A percentile compares a stretch with the other conserved stretches of the same genome.
These are phyloP conservation scores for Dactylorhiza incarnata DNA, from an alignment of 106 monocot genomes.

Conservation along the genomic window DNA sequence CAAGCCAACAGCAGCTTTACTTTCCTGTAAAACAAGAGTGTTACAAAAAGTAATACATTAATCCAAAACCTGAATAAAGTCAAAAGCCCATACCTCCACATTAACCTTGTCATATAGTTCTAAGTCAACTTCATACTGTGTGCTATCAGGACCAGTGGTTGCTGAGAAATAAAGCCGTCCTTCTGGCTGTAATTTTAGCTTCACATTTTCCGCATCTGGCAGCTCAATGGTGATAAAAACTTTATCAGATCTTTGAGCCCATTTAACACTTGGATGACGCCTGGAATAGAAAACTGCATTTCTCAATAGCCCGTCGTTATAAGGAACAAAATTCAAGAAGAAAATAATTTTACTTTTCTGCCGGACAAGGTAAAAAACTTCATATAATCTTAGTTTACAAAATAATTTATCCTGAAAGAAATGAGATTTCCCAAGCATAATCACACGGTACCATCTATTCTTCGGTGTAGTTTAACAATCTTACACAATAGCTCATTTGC, in stretches of 20 bases:
- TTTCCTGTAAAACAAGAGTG: slow-evolving; percentile 27
- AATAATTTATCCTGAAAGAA: too few species aligned
- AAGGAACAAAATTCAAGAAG: too few species aligned
- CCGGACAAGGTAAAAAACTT: too few species aligned
- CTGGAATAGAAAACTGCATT: slow-evolving; percentile 11
- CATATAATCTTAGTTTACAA: too few species aligned
- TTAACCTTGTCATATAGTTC: slow-evolving; percentile 55
- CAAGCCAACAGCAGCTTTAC: slow-evolving; percentile 40
- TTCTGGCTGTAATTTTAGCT: slow-evolving; percentile 46
- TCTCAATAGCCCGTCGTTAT: too few species aligned
- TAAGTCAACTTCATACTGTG: slow-evolving; percentile 40
- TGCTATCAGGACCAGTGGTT: slow-evolving; percentile 27
- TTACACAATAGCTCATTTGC: too few species aligned
- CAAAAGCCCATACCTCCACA: slow-evolving; percentile 32
- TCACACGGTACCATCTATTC: too few species aligned
- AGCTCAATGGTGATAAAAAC: slow-evolving; percentile 54
- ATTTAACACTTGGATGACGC: slow-evolving; percentile 53
- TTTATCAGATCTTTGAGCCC: slow-evolving; percentile 62
- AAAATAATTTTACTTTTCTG: too few species aligned
- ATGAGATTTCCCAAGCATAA: too few species aligned
- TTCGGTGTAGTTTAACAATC: too few species aligned
- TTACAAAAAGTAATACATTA: neutral
- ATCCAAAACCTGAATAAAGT: neutral
- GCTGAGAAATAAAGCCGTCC: slow-evolving; percentile 55
- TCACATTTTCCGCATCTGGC: slow-evolving; percentile 59